Evolutionary conservation across 768 basidiomycete genomes (phyloP), one percentile per base, ranked within the genome.

Genomic region (Pisolithus marmoratus): DNA sequence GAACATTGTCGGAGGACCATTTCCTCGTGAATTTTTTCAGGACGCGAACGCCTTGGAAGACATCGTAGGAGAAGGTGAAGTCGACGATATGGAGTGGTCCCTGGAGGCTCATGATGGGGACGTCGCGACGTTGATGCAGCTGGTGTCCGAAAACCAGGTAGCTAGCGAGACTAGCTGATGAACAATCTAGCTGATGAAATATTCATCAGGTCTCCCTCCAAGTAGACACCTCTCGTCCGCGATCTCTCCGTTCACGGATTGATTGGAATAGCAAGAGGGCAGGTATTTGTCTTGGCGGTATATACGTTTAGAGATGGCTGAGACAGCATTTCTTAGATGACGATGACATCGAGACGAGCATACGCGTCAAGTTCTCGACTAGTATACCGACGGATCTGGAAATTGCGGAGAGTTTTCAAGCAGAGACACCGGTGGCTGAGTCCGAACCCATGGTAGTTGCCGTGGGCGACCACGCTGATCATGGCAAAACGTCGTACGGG

Each of bases 241-340:
- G 77, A 55, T 70, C 73, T 5, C 77, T 82, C 37, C 78, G 84
- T 7, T 64, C 72, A 23, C 70, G 65, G 11, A 70, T 87, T 34
- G 88, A 91, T 60, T 91, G 86, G 81, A 90, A 90, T 58, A 95
- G 90, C 67, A 91, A 91, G 71, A 90, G 90, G 75, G 85, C 87
- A 57, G 89, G 90, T 87, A 55, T 74, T 27, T 8, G 20, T 9
- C 27, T 36, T 36, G n/a, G 49, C 36, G 48, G 14, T 41, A 20
- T 19, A 6, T 46, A 45, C 48, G 9, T n/a, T 40, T 42, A 9
- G 14, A 22, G 48, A 38, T 27, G 24, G 19, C 38, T 48, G 54
- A 56, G 55, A 49, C 45, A 14, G 12, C 34, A 20, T 54, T 37
- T 31, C 40, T 37, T 56, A 92, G 90, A 90, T 62, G 90, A 94